phyloP scores from a whole-genome alignment of 2,329 filamentous ascomycete genomes.

The Neodidymelliopsis sp. region DNA sequence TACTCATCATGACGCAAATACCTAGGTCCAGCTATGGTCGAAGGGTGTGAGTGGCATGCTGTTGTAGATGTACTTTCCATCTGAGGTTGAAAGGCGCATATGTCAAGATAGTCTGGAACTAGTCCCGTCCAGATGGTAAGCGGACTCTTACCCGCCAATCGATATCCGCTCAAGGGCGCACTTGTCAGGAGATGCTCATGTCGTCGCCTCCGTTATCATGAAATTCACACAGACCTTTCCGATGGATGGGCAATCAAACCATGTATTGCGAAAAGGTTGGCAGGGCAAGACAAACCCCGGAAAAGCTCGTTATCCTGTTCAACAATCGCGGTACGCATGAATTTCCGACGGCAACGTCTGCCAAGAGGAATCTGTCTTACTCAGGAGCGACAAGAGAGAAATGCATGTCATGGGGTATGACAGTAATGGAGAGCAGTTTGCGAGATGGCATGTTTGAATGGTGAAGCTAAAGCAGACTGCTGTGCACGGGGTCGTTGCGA shows the following conservation, averaged over 20 bases:
- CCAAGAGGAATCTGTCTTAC: neutral
- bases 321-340: too few relatives aligned
- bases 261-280: too few relatives aligned
- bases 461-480: slow-evolving; percentile 3
- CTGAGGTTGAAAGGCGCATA: neutral
- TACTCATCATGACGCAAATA: neutral
- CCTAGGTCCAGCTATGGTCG: neutral
- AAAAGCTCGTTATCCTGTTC: too few relatives aligned
- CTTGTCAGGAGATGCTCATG: too few relatives aligned
- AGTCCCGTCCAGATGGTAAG: neutral
- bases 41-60: slow-evolving; percentile 2
- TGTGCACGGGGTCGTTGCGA: neutral
- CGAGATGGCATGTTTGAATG: slow-evolving; percentile 1
- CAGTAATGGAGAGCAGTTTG: slow-evolving; percentile 3
- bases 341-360: too few relatives aligned
- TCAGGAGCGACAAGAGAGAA: neutral
- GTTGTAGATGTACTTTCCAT: neutral
- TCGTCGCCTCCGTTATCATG: too few relatives aligned
- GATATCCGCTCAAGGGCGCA: too few relatives aligned
- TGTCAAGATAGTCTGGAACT: neutral
- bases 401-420: neutral
- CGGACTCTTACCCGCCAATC: neutral
- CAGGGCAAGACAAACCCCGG: too few relatives aligned
- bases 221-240: too few relatives aligned
- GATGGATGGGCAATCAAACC: too few relatives aligned